Percentiles rank a stretch among this genome's conserved stretches.
Evolutionary conservation across 192 early-diverging fungal genomes (phyloP).

Genomic region (Podila verticillata): DNA sequence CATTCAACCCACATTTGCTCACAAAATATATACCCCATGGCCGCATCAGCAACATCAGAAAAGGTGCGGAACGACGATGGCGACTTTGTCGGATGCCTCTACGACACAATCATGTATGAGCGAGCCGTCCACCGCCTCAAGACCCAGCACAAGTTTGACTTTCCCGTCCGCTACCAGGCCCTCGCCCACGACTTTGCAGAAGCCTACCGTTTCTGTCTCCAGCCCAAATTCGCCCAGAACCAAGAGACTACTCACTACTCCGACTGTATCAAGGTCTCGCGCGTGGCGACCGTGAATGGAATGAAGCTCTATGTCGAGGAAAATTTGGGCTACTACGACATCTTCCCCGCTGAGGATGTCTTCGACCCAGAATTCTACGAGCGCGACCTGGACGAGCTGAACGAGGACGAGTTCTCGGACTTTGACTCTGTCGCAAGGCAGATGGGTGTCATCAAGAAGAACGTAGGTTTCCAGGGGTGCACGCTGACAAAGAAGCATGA

Average conservation of each 20-base stretch:
- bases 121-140: conserved; percentile 32
- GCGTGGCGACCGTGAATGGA: conserved; percentile 14
- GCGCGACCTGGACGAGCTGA: conserved; percentile 16
- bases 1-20: too few relatives aligned
- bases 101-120: conserved; percentile 38
- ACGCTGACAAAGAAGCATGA: conserved; percentile 7
- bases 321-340: conserved; percentile 16
- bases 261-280: conserved; percentile 4
- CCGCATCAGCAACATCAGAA: too few relatives aligned
- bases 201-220: conserved; percentile 22
- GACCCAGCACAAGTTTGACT: conserved; percentile 23
- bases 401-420: conserved; percentile 35
- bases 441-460: not conserved
- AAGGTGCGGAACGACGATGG: conserved; percentile 10
- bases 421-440: conserved; percentile 15
- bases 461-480: conserved; percentile 18
- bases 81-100: conserved; percentile 33
- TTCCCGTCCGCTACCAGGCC: conserved; percentile 26
- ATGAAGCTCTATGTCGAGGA: conserved; percentile 6
- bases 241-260: conserved; percentile 5
- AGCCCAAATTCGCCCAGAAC: conserved; percentile 24
- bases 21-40: too few relatives aligned
- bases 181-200: conserved; percentile 21
- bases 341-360: conserved; percentile 9
- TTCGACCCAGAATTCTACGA: not conserved